Percentiles rank a stretch among this genome's conserved stretches.
These are phyloP conservation scores for Pisolithus marmoratus DNA, from an alignment of 768 basidiomycete genomes.

Conservation along the genomic window DNA sequence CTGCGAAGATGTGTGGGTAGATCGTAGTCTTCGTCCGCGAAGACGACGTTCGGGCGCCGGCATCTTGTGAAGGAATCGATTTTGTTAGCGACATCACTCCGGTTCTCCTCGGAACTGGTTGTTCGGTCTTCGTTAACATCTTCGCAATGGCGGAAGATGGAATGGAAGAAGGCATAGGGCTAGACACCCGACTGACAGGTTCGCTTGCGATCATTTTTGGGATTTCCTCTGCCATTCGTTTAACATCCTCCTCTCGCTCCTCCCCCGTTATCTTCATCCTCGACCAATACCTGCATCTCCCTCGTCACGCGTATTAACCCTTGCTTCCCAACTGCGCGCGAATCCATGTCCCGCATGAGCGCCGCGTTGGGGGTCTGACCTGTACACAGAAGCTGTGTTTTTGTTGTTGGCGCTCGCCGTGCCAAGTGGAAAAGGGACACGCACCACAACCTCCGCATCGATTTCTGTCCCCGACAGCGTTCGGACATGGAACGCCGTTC, in stretches of 20 bases:
- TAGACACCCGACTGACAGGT: no score
- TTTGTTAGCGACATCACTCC: no score
- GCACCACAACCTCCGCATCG: slow-evolving; percentile 47
- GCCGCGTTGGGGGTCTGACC: slow-evolving; percentile 55
- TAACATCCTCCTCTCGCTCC: no score
- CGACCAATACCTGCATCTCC: slow-evolving; percentile 42
- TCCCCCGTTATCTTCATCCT: not conserved
- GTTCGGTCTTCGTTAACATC: no score
- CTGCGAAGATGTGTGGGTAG: slow-evolving; percentile 52
- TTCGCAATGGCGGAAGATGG: no score
- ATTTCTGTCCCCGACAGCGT: slow-evolving; percentile 48
- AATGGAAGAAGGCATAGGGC: no score
- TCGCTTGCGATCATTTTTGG: no score
- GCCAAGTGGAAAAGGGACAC: slow-evolving; percentile 9
- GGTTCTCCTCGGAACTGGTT: no score
- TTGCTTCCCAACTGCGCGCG: slow-evolving; percentile 32
- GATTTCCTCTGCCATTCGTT: no score
- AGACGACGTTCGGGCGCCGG: not conserved
- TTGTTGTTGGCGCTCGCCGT: not conserved
- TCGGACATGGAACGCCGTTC: slow-evolving; percentile 28
- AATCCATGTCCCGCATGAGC: slow-evolving; percentile 39
- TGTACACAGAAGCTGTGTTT: slow-evolving; percentile 48
- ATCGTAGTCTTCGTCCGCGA: slow-evolving; percentile 18
- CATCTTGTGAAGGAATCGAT: no score
- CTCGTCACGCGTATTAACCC: slow-evolving; percentile 41